A percentile compares a stretch with the other conserved stretches of the same genome.
Evolutionary conservation across 2,329 filamentous ascomycete genomes (phyloP).

Genomic region (Geosmithia putterillii): DNA sequence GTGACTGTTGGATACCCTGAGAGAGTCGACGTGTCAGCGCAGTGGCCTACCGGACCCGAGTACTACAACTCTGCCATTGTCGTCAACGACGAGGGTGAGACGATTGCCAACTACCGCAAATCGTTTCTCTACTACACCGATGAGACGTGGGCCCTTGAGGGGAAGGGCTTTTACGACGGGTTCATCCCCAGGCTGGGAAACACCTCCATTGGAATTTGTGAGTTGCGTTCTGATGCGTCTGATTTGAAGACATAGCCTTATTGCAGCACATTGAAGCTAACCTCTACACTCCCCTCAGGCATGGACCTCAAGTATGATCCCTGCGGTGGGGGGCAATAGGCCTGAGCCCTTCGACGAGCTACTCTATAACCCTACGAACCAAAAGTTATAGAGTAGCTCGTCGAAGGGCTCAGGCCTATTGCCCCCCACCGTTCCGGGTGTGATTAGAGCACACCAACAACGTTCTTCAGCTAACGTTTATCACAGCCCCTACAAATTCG

Average conservation of each 20-base stretch:
- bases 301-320: slow-evolving; percentile 48
- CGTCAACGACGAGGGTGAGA: slow-evolving; percentile 46
- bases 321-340: too few species aligned
- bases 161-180: slow-evolving; percentile 36
- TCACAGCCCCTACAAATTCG: slow-evolving; percentile 21
- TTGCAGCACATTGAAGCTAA: too few species aligned
- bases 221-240: neutral
- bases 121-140: slow-evolving; percentile 46
- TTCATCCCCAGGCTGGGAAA: slow-evolving; percentile 34
- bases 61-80: slow-evolving; percentile 44
- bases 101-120: slow-evolving; percentile 49
- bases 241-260: neutral
- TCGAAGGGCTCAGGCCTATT: too few species aligned
- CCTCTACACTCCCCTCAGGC: slow-evolving; percentile 3
- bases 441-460: too few species aligned
- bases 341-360: too few species aligned
- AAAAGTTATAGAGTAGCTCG: too few species aligned
- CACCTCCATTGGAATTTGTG: slow-evolving; percentile 46
- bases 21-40: slow-evolving; percentile 36
- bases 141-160: slow-evolving; percentile 49
- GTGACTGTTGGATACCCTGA: slow-evolving; percentile 69
- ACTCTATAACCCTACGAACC: too few species aligned
- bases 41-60: slow-evolving; percentile 38
- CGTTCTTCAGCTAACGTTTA: neutral
- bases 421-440: neutral